Percentiles rank a stretch among this genome's conserved stretches.
These are phyloP conservation scores for Aureobasidium sp. DNA, from an alignment of 2,329 filamentous ascomycete genomes.

Conservation along the genomic window DNA sequence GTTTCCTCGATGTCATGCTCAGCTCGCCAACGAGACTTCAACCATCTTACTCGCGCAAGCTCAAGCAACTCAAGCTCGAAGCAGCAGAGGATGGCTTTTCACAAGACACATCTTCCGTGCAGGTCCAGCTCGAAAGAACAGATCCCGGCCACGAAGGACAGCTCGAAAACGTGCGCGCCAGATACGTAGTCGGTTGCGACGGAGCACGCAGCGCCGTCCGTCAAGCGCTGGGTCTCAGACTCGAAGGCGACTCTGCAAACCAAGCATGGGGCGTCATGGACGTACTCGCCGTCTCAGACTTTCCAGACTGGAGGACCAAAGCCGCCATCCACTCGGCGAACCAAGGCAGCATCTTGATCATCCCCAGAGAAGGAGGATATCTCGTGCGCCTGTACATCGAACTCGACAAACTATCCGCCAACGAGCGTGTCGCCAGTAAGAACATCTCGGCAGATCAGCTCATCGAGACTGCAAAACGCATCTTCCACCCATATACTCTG, in stretches of 20 bases:
- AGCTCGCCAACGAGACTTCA: slow-evolving; percentile 25
- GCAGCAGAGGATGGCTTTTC: slow-evolving; percentile 35
- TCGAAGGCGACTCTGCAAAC: slow-evolving; percentile 25
- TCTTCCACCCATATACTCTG: slow-evolving; percentile 60
- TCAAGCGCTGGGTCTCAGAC: slow-evolving; percentile 21
- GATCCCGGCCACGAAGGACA: slow-evolving; percentile 37
- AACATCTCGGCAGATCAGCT: slow-evolving; percentile 43
- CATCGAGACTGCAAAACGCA: slow-evolving; percentile 55
- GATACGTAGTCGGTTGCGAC: slow-evolving; percentile 25
- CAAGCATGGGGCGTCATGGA: slow-evolving; percentile 28
- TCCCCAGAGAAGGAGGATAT: slow-evolving; percentile 45
- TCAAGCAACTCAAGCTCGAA: slow-evolving; percentile 50
- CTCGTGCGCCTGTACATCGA: slow-evolving; percentile 31
- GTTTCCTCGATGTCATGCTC: slow-evolving; percentile 20
- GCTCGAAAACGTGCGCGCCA: slow-evolving; percentile 19
- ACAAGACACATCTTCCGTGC: slow-evolving; percentile 8
- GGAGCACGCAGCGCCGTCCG: slow-evolving; percentile 20
- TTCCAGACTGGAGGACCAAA: slow-evolving; percentile 68
- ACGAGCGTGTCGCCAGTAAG: neutral
- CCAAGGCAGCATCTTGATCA: slow-evolving; percentile 66
- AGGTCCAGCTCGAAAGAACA: slow-evolving; percentile 16
- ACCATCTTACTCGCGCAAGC: slow-evolving; percentile 48
- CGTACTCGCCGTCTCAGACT: slow-evolving; percentile 24
- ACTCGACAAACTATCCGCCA: slow-evolving; percentile 38
- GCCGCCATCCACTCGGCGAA: slow-evolving; percentile 63